These are phyloP conservation scores for Plasmodium adleri DNA, from an alignment of 169 alveolate species.

Conservation along the genomic window DNA sequence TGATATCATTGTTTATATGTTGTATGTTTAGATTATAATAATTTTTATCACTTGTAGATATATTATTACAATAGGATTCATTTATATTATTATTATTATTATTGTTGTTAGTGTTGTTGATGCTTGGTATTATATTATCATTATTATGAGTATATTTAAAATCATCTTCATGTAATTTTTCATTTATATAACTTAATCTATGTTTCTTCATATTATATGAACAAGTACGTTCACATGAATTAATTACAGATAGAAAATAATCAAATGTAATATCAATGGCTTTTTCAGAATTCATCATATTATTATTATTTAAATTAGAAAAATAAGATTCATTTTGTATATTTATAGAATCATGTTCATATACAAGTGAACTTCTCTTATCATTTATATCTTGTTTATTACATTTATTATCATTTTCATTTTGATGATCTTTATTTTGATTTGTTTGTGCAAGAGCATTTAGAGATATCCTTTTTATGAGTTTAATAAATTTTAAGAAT, in stretches of 20 bases:
- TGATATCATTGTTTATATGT: not conserved
- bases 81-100: too few species aligned
- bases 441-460: not conserved
- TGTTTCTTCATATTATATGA: conserved; percentile 30
- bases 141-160: not conserved
- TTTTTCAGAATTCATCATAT: conserved; percentile 36
- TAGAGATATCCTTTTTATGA: conserved; percentile 31
- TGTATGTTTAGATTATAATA: conserved; percentile 3
- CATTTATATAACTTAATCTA: conserved; percentile 23
- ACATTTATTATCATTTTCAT: not conserved
- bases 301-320: not conserved
- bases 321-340: not conserved
- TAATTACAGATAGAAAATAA: conserved; percentile 32
- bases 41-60: not conserved
- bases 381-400: not conserved
- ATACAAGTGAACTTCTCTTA: not conserved
- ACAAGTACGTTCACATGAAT: conserved; percentile 59
- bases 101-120: too few species aligned
- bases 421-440: not conserved
- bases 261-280: conserved; percentile 20
- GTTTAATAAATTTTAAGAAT: conserved; percentile 32
- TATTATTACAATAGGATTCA: too few species aligned
- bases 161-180: conserved; percentile 44
- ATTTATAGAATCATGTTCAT: not conserved
- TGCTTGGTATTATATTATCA: too few species aligned